Evolutionary conservation across 1,284 basidiomycete species (phyloP).

Genomic region (Ustilago sp.): DNA sequence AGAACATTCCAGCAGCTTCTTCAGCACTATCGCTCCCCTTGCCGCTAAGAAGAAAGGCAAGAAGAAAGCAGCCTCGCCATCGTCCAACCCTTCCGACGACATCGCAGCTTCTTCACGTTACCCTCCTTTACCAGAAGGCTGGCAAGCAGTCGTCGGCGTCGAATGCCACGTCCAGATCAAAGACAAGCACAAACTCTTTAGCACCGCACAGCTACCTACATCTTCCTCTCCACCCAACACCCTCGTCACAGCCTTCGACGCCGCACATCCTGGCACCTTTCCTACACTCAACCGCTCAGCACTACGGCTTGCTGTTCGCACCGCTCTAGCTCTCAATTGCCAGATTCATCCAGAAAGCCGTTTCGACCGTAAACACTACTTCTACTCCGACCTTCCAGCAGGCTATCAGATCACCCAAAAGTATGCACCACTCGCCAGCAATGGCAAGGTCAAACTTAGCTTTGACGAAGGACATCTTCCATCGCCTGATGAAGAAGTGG

Average conservation of each 20-base stretch:
- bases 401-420: slow-evolving; percentile 98
- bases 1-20: neutral
- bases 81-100: neutral
- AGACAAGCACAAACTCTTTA: slow-evolving; percentile 88
- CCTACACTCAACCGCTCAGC: slow-evolving; percentile 83
- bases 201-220: slow-evolving; percentile 73
- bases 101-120: slow-evolving; percentile 24
- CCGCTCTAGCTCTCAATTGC: slow-evolving; percentile 84
- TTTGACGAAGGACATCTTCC: slow-evolving; percentile 63
- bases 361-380: slow-evolving; percentile 94
- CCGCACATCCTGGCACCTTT: slow-evolving; percentile 90
- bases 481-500: slow-evolving; percentile 70
- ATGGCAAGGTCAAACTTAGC: slow-evolving; percentile 76
- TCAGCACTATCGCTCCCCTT: neutral
- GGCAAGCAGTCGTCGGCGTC: slow-evolving; percentile 82
- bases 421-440: slow-evolving; percentile 84
- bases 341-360: slow-evolving; percentile 71
- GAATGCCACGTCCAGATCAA: slow-evolving; percentile 96
- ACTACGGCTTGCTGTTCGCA: slow-evolving; percentile 82
- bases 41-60: slow-evolving; percentile 43
- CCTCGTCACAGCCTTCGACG: slow-evolving; percentile 85
- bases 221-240: slow-evolving; percentile 77
- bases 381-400: slow-evolving; percentile 92
- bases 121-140: slow-evolving; percentile 55
- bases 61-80: slow-evolving; percentile 16